Evolutionary conservation across 2,329 filamentous ascomycete species (phyloP), one percentile per base, ranked within the genome.

Genomic region (Diplodia seriata): DNA sequence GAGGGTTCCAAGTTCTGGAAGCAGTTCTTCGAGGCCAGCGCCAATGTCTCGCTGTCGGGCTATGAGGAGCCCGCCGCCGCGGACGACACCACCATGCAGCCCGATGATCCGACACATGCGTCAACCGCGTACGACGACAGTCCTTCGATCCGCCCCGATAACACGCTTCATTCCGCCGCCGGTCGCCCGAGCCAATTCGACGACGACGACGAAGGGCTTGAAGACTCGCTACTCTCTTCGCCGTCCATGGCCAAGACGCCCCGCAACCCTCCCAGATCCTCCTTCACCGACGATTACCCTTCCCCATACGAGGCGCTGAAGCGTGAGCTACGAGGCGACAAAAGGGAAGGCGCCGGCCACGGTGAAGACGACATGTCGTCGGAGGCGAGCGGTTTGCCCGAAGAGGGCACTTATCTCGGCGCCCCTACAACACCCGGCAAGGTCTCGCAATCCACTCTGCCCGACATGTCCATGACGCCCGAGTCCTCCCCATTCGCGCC

Each of bases 1-100:
- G 94, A 98, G 74, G 93, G 94, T 26, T 97, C 94, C 66, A 97
- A 97, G 91, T 99, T 99, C 81, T 99, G 95, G 95, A 99, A 99
- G 81, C 94, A 98, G 83, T 99, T 99, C 84, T 99, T 99, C 80
- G 95, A 99, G 81, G 93, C 95, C 43, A 97, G 94, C 57, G 95
- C 95, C 77, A 98, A 99, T 75, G 94, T 99, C 31, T 97, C 94
- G 12, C 86, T 99, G 12, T 97, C 93, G 0, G 93, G 94, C 33
- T 97, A 99, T 79, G 94, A 97, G 76, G 94, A 97, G 76, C 85
- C 89, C 26, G 87, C 87, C 15, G 78, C 79, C 7, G 82, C 83
- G 31, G 89, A 91, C n/a, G 81, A 85, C 62, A 82, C 80, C 18
- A 84, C 82, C 0, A 81, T 85, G 15, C 75, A 80, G 33, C 76